These are phyloP conservation scores for Boletus mariae DNA, from an alignment of 1,284 basidiomycete species.

Conservation along the genomic window DNA sequence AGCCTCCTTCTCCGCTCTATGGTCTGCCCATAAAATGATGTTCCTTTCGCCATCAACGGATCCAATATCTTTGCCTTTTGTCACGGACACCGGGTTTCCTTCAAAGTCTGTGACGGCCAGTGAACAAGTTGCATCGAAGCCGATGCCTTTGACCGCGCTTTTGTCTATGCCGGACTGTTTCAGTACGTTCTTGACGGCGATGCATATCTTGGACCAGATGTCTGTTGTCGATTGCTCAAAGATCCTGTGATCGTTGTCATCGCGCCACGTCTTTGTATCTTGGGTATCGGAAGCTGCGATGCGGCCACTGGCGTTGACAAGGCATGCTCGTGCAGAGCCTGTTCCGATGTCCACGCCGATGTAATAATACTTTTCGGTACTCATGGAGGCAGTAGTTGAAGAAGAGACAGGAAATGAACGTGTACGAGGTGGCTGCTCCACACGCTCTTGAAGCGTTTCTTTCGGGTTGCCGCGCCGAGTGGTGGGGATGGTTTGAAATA, in stretches of 20 bases:
- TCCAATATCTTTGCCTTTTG: conserved; percentile 65
- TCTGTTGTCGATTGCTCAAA: conserved; percentile 91
- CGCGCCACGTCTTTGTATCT: conserved; percentile 82
- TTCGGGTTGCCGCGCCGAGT: not conserved
- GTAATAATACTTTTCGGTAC: conserved; percentile 43
- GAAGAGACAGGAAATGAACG: conserved; percentile 1
- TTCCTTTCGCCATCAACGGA: conserved; percentile 65
- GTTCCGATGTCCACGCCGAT: conserved; percentile 84
- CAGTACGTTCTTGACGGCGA: conserved; percentile 70
- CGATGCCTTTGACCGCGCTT: conserved; percentile 78
- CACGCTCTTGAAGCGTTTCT: conserved; percentile 2
- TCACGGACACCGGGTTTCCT: conserved; percentile 80
- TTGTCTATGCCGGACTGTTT: conserved; percentile 59
- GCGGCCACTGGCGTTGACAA: conserved; percentile 74
- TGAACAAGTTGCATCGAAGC: conserved; percentile 97
- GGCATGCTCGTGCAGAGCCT: conserved; percentile 86
- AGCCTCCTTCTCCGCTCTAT: conserved; percentile 91
- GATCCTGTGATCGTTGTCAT: conserved; percentile 82
- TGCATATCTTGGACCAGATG: conserved; percentile 82
- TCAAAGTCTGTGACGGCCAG: conserved; percentile 80
- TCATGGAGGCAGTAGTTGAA: conserved; percentile 16
- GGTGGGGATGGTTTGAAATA: not conserved
- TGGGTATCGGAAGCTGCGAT: conserved; percentile 78
- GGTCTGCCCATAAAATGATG: conserved; percentile 92
- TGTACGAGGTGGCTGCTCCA: conserved; percentile 12